Base-by-base conservation (phyloP, 2,329 filamentous ascomycete species). In the Penicillium nordicum region DNA sequence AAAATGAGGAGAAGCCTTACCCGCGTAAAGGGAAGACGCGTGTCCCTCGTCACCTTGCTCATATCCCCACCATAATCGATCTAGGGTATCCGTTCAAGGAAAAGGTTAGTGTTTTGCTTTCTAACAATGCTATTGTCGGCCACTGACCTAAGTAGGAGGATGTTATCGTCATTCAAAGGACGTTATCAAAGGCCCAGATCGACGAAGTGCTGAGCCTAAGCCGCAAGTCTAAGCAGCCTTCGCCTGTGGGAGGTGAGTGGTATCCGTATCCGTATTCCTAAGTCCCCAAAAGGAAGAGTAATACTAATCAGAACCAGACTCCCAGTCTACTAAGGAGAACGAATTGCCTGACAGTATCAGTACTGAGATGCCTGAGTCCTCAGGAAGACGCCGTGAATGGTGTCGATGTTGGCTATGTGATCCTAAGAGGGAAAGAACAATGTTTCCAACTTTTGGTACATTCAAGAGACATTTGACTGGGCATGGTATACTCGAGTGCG, bases 171-270 rank as follows among this genome's bases (percentile, higher is more conserved):
- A 86, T 97, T 36, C 85, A 89, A 65, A 88, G 89, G 69, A 91
- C 92, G 10, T 81, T 97, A 6, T 89, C 90, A 16, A 92, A 95
- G 66, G 85, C 93, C n/a, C 91, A 96, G 66, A 97, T 97, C 61
- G 92, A 97, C 65, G 89, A 95, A 67, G 81, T 97, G 43, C 88
- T 97, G 65, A 88, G 85, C 67, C 79, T 91, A 48, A 95, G 90
- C 73, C 89, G 92, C 67, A 85, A 88, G 29, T 69, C 74, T 50
- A 69, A 65, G 55, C 67, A 67, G 38, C 64, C 67, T 43, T 59
- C 64, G 16, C 57, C 57, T 4, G 41, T 50, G 18, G 70, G 73
- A 63, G 67, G 72, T 74, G 59, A 57, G 67, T 32, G 30, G 11
- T 63, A 29, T 38, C 43, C 56, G 55, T 57, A 48, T 37, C 61